phyloP scores from a whole-genome alignment of 2,329 filamentous ascomycete species.

The Phialophora tarda region DNA sequence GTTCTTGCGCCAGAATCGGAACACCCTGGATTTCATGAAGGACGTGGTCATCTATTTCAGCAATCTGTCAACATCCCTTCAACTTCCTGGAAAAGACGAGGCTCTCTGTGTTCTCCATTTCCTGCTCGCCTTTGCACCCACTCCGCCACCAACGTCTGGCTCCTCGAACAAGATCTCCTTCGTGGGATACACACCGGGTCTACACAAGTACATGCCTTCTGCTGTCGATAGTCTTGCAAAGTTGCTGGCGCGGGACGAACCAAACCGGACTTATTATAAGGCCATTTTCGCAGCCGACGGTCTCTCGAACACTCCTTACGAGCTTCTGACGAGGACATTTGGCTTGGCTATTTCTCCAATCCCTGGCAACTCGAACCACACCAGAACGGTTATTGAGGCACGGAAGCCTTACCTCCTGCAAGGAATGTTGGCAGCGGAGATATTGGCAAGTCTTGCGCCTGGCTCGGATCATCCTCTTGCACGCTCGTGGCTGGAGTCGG shows the following conservation, averaged over 20 bases:
- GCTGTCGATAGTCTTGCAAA: constrained; percentile 92
- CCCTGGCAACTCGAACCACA: constrained; percentile 65
- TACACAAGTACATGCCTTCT: constrained; percentile 86
- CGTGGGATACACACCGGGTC: constrained; percentile 75
- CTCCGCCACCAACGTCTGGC: constrained; percentile 66
- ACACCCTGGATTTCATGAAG: constrained; percentile 97
- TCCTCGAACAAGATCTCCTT: constrained; percentile 71
- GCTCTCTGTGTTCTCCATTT: constrained; percentile 86
- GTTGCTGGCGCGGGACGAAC: constrained; percentile 87
- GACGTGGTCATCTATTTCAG: constrained; percentile 87
- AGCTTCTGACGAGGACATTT: constrained; percentile 85
- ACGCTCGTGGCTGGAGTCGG: constrained; percentile 78
- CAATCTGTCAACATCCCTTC: constrained; percentile 80
- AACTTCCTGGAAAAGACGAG: constrained; percentile 84
- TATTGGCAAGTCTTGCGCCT: constrained; percentile 76
- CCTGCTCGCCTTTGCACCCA: constrained; percentile 85
- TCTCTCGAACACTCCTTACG: constrained; percentile 67
- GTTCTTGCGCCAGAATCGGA: constrained; percentile 78
- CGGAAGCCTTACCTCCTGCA: constrained; percentile 92
- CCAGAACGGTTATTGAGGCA: constrained; percentile 73
- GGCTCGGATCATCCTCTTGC: constrained; percentile 74
- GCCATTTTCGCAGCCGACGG: constrained; percentile 78
- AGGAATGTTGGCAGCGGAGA: constrained; percentile 86
- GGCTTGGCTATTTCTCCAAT: constrained; percentile 83
- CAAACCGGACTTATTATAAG: constrained; percentile 84